A percentile compares a stretch with the other conserved stretches of the same genome.
phyloP scores from a whole-genome alignment of 2,329 filamentous ascomycete genomes.

The Colletotrichum lindemuthianum region DNA sequence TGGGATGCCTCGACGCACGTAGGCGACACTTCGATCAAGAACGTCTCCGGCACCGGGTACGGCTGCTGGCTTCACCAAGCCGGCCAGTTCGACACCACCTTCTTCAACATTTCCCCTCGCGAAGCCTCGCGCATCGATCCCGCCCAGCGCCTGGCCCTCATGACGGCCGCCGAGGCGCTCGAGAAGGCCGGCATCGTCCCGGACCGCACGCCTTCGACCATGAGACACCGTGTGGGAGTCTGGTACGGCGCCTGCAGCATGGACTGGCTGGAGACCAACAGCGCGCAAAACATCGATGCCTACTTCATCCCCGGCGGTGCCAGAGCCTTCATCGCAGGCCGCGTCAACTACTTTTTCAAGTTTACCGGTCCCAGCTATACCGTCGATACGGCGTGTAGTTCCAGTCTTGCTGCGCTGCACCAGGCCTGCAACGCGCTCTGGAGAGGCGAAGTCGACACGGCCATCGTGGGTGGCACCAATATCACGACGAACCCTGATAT shows the following conservation, averaged over 20 bases:
- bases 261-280: conserved; percentile 83
- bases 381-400: conserved; percentile 81
- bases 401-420: conserved; percentile 76
- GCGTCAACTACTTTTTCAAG: conserved; percentile 84
- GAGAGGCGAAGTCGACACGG: conserved; percentile 82
- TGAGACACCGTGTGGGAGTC: conserved; percentile 68
- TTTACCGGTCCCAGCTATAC: conserved; percentile 79
- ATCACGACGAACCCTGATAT: conserved; percentile 85
- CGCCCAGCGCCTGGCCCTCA: conserved; percentile 76
- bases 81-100: conserved; percentile 72
- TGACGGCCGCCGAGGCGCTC: conserved; percentile 82
- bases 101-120: conserved; percentile 79
- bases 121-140: conserved; percentile 78
- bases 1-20: conserved; percentile 69
- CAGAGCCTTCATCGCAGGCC: conserved; percentile 62
- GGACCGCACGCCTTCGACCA: conserved; percentile 73
- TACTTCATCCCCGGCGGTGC: conserved; percentile 63
- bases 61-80: conserved; percentile 68
- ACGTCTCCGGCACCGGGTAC: conserved; percentile 40
- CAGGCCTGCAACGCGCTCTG: conserved; percentile 76
- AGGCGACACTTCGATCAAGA: conserved; percentile 69
- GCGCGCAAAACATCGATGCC: conserved; percentile 71
- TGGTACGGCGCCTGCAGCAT: conserved; percentile 83
- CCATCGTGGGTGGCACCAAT: conserved; percentile 81
- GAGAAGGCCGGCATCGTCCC: conserved; percentile 79